A percentile compares a stretch with the other conserved stretches of the same genome.
Conservation (phyloP, 441 rosid species). For the Populus trichocarpa region DNA sequence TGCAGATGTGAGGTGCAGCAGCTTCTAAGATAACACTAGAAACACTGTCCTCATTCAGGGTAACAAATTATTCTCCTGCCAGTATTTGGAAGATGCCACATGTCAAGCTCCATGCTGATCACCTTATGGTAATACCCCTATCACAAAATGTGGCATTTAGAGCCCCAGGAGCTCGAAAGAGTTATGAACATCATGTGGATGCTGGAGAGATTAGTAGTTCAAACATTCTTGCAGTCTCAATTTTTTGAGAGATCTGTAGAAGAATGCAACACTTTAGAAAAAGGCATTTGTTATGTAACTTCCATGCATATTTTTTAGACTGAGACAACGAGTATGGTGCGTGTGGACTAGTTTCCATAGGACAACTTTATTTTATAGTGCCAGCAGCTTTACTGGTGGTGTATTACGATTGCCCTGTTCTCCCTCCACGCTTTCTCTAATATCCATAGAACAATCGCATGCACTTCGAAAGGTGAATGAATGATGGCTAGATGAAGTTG, state of each 20-base stretch:
- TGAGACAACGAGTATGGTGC: not conserved
- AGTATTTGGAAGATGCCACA: not conserved
- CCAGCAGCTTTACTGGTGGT: not conserved
- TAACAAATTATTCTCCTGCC: not conserved
- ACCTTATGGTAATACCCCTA: not conserved
- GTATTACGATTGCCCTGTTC: too few species aligned
- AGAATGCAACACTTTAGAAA: not conserved
- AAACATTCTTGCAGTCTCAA: not conserved
- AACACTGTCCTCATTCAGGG: not conserved
- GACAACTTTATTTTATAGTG: not conserved
- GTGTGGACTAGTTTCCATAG: not conserved
- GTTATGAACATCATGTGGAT: not conserved
- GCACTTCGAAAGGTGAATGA: too few species aligned
- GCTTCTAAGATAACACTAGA: slow-evolving; percentile 11
- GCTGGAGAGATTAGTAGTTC: not conserved
- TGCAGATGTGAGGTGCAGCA: slow-evolving; percentile 70
- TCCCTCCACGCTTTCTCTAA: too few species aligned
- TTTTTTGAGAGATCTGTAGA: not conserved
- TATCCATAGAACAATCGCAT: not conserved
- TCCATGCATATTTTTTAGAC: too few species aligned
- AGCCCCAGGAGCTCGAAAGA: not conserved
- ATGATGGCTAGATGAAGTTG: too few species aligned
- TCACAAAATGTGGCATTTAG: not conserved
- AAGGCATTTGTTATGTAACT: not conserved
- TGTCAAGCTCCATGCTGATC: not conserved